A percentile compares a stretch with the other conserved stretches of the same genome.
Conservation (phyloP, 345 rosid species). For the Eutrema heterophyllum region DNA sequence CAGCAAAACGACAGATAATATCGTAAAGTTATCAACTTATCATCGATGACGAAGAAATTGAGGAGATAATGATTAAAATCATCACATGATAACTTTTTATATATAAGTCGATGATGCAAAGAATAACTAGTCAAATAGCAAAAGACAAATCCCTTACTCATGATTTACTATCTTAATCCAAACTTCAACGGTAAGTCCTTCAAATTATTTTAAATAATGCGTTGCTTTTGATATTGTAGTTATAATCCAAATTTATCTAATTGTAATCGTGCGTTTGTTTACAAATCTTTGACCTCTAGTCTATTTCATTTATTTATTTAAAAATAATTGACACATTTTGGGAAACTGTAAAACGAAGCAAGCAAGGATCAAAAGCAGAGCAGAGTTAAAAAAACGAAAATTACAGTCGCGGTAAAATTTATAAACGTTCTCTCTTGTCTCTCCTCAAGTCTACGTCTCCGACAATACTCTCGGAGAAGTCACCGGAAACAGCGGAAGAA, state of each 20-base stretch:
- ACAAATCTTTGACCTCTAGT: not conserved
- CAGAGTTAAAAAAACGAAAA: not conserved
- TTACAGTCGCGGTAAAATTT: conserved; percentile 15
- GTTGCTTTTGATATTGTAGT: not conserved
- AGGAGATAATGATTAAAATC: conserved; percentile 19
- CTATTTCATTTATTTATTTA: not conserved
- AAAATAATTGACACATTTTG: not conserved
- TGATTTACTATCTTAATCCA: not conserved
- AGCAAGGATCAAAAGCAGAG: not conserved
- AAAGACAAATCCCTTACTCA: not conserved
- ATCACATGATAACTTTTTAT: conserved; percentile 7
- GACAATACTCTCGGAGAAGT: conserved; percentile 69
- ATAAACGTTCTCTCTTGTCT: conserved; percentile 1
- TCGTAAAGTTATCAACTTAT: conserved; percentile 6
- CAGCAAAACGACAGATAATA: not conserved
- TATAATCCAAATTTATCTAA: not conserved
- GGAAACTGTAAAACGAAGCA: conserved; percentile 1
- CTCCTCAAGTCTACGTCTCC: conserved; percentile 1
- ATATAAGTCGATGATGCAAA: conserved; percentile 16
- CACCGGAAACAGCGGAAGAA: conserved; percentile 79
- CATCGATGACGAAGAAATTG: conserved; percentile 16
- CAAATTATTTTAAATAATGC: not conserved
- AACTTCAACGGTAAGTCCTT: conserved; percentile 5
- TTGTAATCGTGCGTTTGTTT: not conserved
- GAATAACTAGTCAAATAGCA: not conserved